Evolutionary conservation across 108 stramenopile species (phyloP).

Genomic region (Conticribra weissflogii): DNA sequence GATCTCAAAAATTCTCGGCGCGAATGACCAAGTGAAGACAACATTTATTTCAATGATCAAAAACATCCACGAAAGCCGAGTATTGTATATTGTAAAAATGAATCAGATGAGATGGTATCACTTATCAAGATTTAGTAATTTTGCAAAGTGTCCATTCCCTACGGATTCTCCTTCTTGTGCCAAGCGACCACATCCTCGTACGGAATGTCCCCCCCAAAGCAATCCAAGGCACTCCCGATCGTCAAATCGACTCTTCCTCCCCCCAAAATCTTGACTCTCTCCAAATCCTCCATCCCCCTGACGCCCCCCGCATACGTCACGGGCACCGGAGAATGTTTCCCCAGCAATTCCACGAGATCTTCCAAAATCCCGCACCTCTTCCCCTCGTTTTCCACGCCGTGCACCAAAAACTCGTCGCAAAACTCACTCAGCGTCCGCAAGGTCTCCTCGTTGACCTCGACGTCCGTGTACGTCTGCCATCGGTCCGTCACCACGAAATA

Average conservation of each 20-base stretch:
- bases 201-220: conserved; percentile 92
- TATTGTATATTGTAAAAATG: too few relatives aligned
- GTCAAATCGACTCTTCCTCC: conserved; percentile 95
- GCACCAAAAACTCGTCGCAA: conserved; percentile 97
- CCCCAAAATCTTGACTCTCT: conserved; percentile 85
- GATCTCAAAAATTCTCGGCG: too few relatives aligned
- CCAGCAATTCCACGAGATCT: conserved; percentile 90
- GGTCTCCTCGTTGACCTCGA: conserved; percentile 65
- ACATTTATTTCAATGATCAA: too few relatives aligned
- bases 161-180: conserved; percentile 79
- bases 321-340: conserved; percentile 84
- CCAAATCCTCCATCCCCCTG: conserved; percentile 83
- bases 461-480: conserved; percentile 96
- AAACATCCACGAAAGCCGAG: too few relatives aligned
- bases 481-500: conserved; percentile 95
- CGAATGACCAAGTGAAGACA: too few relatives aligned
- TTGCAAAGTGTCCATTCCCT: too few relatives aligned
- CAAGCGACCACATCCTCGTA: conserved; percentile 94
- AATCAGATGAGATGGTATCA: too few relatives aligned
- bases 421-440: conserved; percentile 72
- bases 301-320: conserved; percentile 99
- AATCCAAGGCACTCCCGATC: conserved; percentile 96
- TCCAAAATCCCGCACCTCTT: conserved; percentile 93
- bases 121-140: too few relatives aligned
- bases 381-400: conserved; percentile 99